Base-by-base conservation (phyloP, 2,329 filamentous ascomycete species). In the Bimuria novae-zelandiae region DNA sequence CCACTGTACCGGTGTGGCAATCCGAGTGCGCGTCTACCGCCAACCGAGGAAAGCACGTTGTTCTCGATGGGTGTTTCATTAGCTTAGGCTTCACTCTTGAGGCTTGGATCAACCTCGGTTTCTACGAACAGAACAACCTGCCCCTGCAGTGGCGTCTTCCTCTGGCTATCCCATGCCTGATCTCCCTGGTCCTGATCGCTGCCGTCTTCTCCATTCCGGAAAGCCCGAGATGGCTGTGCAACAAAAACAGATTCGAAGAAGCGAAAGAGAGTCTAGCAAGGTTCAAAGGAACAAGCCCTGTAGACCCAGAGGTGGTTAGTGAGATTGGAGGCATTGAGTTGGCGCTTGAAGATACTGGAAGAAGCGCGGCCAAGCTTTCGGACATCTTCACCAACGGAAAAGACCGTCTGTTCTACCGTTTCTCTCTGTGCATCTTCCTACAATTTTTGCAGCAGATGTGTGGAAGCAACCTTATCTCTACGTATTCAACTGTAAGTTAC, bases 191-290 rank as follows among this genome's bases (percentile, higher is more conserved):
- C 0, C 77, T 89, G 0, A 76, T 89, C 45, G 64, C 61, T 0
- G 68, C 78, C 2, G 80, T 88, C 22, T 88, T 84, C 83, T 82
- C 85, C 70, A 86, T 90, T 65, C 88, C 87, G 0, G 88, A 91
- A 58, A 87, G 84, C 0, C 88, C 87, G 0, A 78, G 87, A 1
- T 89, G 84, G 82, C 78, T 90, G 0, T 81, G 84, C 57, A 89
- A 89, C 60, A 83, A 82, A 8, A 86, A 84, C 0, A 81, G 86
- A 0, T 79, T 86, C 27, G 82, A 89, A 1, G 88, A 91, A 66
- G 88, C 87, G 0, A 81, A 81, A 16, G 52, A 50, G 5, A 73
- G 65, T 27, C 63, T 81, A 7, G 68, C 77, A 1, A 67, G 67
- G 3, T 70, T 80, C 40, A 74, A 74, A 33, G 76, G 71, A n/a